Percentiles rank a stretch among this genome's conserved stretches.
Evolutionary conservation across 169 alveolate species (phyloP).

Genomic region (Plasmodium gaboni): DNA sequence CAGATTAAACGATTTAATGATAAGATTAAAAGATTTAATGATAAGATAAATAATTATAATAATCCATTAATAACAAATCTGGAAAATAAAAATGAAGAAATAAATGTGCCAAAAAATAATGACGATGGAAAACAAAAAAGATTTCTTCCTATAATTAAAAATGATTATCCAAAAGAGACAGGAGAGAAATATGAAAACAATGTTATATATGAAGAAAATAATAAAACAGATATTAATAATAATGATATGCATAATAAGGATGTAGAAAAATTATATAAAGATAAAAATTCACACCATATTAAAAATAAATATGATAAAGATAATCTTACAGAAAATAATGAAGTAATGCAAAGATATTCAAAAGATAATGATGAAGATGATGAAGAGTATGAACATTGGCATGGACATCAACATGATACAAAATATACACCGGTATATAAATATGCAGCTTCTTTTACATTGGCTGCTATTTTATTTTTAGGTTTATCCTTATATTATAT

Average conservation of each 20-base stretch:
- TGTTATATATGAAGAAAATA: not conserved
- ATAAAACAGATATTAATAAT: not conserved
- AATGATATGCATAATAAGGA: not conserved
- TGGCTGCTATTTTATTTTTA: slow-evolving; percentile 9
- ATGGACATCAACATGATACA: not conserved
- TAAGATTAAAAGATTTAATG: not conserved
- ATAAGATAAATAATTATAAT: too few species aligned
- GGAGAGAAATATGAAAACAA: too few species aligned
- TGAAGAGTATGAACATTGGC: not conserved
- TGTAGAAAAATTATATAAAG: not conserved
- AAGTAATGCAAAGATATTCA: not conserved
- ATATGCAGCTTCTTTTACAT: slow-evolving; percentile 29
- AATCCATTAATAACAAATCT: too few species aligned
- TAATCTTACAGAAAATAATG: not conserved
- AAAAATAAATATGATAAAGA: not conserved
- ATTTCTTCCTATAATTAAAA: not conserved
- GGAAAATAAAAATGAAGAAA: too few species aligned
- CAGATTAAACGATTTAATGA: not conserved
- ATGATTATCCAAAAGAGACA: not conserved
- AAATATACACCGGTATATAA: not conserved
- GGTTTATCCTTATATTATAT: slow-evolving; percentile 4
- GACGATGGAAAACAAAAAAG: not conserved
- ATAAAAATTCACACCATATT: not conserved
- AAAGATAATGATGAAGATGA: not conserved
- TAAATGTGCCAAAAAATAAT: too few species aligned